These are phyloP conservation scores for Fusarium xylarioides DNA, from an alignment of 2,329 filamentous ascomycete species.

Conservation along the genomic window DNA sequence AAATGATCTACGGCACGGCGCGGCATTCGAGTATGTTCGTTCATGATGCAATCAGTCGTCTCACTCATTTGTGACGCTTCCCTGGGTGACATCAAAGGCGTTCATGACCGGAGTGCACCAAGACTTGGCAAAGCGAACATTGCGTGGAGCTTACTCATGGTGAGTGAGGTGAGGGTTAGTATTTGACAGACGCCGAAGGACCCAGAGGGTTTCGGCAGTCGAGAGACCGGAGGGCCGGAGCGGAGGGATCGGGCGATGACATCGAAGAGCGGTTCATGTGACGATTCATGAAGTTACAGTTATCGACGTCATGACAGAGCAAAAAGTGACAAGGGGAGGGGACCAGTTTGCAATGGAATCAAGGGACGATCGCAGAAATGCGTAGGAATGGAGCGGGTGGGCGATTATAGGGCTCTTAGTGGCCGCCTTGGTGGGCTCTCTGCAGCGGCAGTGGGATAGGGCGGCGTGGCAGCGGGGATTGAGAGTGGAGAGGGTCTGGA, in stretches of 20 bases:
- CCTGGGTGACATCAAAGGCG: not conserved
- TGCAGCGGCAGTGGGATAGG: slow-evolving; percentile 15
- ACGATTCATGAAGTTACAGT: not conserved
- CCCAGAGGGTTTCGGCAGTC: slow-evolving; percentile 20
- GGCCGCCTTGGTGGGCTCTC: slow-evolving; percentile 28
- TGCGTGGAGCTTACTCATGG: not conserved
- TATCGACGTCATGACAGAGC: slow-evolving; percentile 23
- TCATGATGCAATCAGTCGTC: slow-evolving; percentile 12
- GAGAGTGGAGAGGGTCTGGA: slow-evolving; percentile 14
- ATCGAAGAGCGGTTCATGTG: slow-evolving; percentile 8
- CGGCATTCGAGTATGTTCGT: not conserved
- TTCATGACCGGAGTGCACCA: not conserved
- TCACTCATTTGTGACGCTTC: not conserved
- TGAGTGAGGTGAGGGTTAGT: not conserved
- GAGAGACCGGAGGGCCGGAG: slow-evolving; percentile 28
- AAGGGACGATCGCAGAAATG: slow-evolving; percentile 31
- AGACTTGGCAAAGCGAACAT: not conserved
- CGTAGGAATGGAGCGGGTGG: slow-evolving; percentile 36
- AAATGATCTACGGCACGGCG: slow-evolving; percentile 2
- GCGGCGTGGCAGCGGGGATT: slow-evolving; percentile 19
- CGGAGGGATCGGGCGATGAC: slow-evolving; percentile 22
- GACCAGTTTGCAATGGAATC: slow-evolving; percentile 9
- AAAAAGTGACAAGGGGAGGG: slow-evolving; percentile 11
- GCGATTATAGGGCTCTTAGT: slow-evolving; percentile 37
- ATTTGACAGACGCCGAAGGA: not conserved